A percentile compares a stretch with the other conserved stretches of the same genome.
phyloP scores from a whole-genome alignment of 2,329 filamentous ascomycete genomes.

The Aspergillus puulaauensis region DNA sequence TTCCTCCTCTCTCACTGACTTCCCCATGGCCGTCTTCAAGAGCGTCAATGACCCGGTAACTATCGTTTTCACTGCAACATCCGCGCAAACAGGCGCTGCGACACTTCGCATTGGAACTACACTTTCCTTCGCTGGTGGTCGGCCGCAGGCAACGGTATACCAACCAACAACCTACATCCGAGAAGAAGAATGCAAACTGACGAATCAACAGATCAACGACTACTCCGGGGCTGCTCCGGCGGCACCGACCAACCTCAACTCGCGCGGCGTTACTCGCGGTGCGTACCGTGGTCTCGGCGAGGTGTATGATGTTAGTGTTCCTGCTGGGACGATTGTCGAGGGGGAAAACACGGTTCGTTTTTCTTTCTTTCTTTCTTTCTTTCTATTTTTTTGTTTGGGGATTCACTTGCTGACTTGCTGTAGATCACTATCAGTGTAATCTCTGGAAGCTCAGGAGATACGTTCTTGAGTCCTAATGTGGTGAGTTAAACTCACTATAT shows the following conservation, averaged over 20 bases:
- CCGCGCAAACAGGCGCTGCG: slow-evolving; percentile 51
- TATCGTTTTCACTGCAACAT: slow-evolving; percentile 58
- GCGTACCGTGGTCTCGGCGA: slow-evolving; percentile 65
- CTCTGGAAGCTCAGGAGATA: slow-evolving; percentile 58
- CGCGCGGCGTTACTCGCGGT: slow-evolving; percentile 64
- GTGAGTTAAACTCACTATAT: slow-evolving; percentile 28
- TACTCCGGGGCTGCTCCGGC: slow-evolving; percentile 51
- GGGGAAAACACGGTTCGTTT: slow-evolving; percentile 56
- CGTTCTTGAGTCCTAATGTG: slow-evolving; percentile 59
- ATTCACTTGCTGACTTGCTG: neutral
- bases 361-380: neutral
- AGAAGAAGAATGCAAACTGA: neutral
- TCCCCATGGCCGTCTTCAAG: slow-evolving; percentile 68
- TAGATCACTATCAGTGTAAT: slow-evolving; percentile 57
- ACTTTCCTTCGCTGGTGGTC: slow-evolving; percentile 59
- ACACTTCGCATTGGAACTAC: slow-evolving; percentile 67
- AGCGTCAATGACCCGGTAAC: slow-evolving; percentile 59
- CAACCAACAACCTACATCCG: neutral
- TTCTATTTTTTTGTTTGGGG: neutral
- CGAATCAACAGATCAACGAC: slow-evolving; percentile 48
- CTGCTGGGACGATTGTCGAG: slow-evolving; percentile 57
- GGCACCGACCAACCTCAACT: slow-evolving; percentile 63
- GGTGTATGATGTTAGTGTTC: slow-evolving; percentile 62
- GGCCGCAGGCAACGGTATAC: slow-evolving; percentile 50
- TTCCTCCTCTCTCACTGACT: slow-evolving; percentile 50